Conservation (phyloP, 768 basidiomycete species). For the Strobilomyces confusus region DNA sequence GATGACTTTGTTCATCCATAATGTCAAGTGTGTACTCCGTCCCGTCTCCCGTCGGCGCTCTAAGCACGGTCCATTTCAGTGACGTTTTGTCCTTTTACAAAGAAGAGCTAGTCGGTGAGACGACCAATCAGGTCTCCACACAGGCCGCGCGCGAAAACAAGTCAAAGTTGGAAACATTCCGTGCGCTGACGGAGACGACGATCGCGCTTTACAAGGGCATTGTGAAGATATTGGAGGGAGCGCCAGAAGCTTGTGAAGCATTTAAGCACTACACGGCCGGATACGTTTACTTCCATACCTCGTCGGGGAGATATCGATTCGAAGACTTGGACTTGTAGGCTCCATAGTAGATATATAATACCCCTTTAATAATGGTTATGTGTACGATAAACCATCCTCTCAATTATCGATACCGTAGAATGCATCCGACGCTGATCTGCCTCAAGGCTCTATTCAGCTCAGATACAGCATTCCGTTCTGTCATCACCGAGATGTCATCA, state of each 20-base stretch:
- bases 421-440: no score
- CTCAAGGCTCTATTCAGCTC: no score
- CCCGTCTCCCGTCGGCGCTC: not conserved
- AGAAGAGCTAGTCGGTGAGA: conserved; percentile 36
- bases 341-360: not conserved
- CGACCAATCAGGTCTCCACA: conserved; percentile 34
- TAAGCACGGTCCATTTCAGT: conserved; percentile 17
- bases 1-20: conserved; percentile 30
- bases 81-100: conserved; percentile 41
- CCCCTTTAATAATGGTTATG: no score
- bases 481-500: no score
- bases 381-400: no score
- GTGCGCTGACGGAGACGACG: conserved; percentile 24
- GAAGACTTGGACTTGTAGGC: conserved; percentile 17
- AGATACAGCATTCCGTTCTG: no score
- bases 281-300: conserved; percentile 30
- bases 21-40: conserved; percentile 33
- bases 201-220: conserved; percentile 21
- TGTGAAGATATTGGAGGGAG: conserved; percentile 22
- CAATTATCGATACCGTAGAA: no score
- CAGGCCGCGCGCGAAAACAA: conserved; percentile 22
- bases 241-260: conserved; percentile 17
- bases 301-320: conserved; percentile 22
- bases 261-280: conserved; percentile 18
- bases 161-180: conserved; percentile 29